Base-by-base conservation (phyloP, 495 filamentous ascomycete genomes). In the Penicillium desertorum region DNA sequence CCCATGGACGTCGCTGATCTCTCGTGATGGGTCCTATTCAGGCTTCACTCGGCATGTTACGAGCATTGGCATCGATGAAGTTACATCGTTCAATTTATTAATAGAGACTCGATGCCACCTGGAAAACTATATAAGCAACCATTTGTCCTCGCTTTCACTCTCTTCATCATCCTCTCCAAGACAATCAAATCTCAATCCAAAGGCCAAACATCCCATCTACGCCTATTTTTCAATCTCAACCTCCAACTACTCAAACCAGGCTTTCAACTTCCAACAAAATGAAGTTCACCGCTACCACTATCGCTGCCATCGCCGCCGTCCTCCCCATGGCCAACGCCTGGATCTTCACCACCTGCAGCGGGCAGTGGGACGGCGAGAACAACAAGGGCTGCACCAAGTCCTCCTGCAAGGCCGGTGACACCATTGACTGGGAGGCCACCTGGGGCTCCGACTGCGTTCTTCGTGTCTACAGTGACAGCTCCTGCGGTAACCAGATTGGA, bases 311-410 rank as follows among this genome's bases (percentile, higher is more conserved):
- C 36, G 12, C 48, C 23, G 29, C 57, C 34, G 51, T 54, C 11
- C 57, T 54, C 3, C 57, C 57, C 34, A 59, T 59, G 57, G 43
- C 57, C 44, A 59, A 59, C 36, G 57, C 57, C 51, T 59, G 57
- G 57, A 59, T 59, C 57, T 59, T 59, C 51, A 41, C 51, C 44
- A 59, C 36, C 45, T 29, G 50, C 50, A 45, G 43, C 34, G 44
- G 45, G 12, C 57, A 59, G 42, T 59, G 57, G 57, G 57, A 54
- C 34, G 23, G 57, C 51, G 50, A 59, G 8, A n/a, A 48, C 50
- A 54, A 54, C 57, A 44, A 45, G 12, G 11, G 36, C 44, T 59
- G 57, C 45, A 59, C 57, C 29, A 49, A 48, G 44, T 29, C 57
- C 14, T 16, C 57, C 44, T 41, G 36, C 50, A 53, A 45, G 17